Evolutionary conservation across 2,329 filamentous ascomycete genomes (phyloP).

Genomic region (Diaporthe sp.): DNA sequence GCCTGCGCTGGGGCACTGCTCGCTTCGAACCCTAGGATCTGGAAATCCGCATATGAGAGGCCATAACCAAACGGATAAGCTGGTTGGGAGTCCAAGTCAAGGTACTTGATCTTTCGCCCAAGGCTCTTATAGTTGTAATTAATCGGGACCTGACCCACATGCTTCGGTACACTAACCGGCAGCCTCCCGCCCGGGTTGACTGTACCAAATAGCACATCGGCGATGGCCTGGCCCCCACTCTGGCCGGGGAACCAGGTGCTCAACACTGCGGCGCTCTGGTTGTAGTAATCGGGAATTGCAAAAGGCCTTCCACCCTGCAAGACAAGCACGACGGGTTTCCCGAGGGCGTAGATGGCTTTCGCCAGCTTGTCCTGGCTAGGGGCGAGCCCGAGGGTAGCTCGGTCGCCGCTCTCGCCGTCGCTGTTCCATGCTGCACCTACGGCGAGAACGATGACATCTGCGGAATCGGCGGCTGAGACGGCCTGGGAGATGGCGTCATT

Average conservation of each 20-base stretch:
- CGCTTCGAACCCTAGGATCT: conserved; percentile 40
- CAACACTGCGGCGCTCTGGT: conserved; percentile 50
- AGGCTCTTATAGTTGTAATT: conserved; percentile 49
- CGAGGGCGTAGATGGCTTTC: conserved; percentile 48
- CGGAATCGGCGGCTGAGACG: conserved; percentile 45
- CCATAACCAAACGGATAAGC: conserved; percentile 49
- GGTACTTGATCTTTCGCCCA: conserved; percentile 42
- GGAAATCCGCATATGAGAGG: conserved; percentile 47
- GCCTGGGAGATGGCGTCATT: conserved; percentile 46
- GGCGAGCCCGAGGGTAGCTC: conserved; percentile 49
- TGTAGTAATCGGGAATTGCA: conserved; percentile 51
- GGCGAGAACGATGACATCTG: conserved; percentile 52
- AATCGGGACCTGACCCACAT: conserved; percentile 48
- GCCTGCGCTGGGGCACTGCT: background rate
- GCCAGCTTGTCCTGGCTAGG: conserved; percentile 51
- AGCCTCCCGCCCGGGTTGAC: conserved; percentile 47
- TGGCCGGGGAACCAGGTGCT: conserved; percentile 49
- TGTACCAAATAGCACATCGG: conserved; percentile 47
- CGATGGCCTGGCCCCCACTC: conserved; percentile 47
- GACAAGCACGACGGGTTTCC: conserved; percentile 53
- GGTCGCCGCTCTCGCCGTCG: conserved; percentile 55
- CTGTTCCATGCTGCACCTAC: conserved; percentile 56
- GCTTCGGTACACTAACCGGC: conserved; percentile 47
- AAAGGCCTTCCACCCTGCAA: conserved; percentile 55
- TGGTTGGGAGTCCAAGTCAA: conserved; percentile 44